Conservation (phyloP, 495 filamentous ascomycete genomes). For the Sporormia fimetaria region DNA sequence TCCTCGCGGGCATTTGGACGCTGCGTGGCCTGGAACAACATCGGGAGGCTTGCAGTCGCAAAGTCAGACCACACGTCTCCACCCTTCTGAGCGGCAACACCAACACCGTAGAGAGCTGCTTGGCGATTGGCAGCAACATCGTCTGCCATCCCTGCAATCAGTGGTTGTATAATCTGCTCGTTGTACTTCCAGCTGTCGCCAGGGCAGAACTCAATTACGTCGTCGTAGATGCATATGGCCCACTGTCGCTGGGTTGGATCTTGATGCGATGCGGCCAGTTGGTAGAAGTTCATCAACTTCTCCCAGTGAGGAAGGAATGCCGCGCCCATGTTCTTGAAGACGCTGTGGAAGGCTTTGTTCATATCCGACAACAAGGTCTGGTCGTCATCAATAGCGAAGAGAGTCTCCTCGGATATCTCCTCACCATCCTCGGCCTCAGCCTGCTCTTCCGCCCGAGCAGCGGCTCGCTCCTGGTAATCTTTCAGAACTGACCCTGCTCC, state of each 20-base stretch:
- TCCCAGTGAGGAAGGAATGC: constrained; percentile 82
- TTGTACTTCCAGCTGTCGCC: constrained; percentile 72
- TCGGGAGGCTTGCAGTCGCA: constrained; percentile 62
- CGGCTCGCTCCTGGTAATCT: constrained; percentile 82
- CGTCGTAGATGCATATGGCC: constrained; percentile 97
- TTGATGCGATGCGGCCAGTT: constrained; percentile 65
- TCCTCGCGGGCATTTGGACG: constrained; percentile 71
- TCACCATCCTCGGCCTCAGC: constrained; percentile 62
- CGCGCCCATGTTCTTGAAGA: constrained; percentile 89
- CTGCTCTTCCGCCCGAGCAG: constrained; percentile 64
- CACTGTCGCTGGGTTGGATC: constrained; percentile 95
- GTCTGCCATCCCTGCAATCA: constrained; percentile 76
- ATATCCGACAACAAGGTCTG: constrained; percentile 95
- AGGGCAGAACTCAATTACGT: constrained; percentile 94
- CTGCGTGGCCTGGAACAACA: constrained; percentile 72
- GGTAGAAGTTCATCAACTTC: constrained; percentile 69
- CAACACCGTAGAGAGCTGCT: constrained; percentile 91
- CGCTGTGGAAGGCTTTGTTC: constrained; percentile 99
- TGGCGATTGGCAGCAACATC: constrained; percentile 83
- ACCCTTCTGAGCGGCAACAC: constrained; percentile 89
- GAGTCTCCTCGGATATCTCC: constrained; percentile 62
- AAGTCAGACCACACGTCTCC: constrained; percentile 76
- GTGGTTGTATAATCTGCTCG: constrained; percentile 70
- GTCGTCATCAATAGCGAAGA: constrained; percentile 93
- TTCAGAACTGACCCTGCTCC: constrained; percentile 71